Evolutionary conservation across 768 basidiomycete genomes (phyloP).

Genomic region (Rhizopogon vesiculosus): DNA sequence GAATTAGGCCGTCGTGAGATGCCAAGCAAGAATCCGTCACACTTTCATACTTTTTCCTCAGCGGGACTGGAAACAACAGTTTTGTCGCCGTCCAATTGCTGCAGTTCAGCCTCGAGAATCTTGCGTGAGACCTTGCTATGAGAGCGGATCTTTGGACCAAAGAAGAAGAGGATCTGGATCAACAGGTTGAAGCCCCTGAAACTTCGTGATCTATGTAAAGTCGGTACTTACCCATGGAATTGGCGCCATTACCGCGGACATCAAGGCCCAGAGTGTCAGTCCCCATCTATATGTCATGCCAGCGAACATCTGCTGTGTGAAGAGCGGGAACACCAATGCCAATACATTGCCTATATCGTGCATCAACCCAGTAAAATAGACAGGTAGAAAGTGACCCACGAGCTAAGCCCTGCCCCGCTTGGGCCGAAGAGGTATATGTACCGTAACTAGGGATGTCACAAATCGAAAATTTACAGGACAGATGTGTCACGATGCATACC

Average conservation of each 20-base stretch:
- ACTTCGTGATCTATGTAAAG: neutral
- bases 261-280: slow-evolving; percentile 33
- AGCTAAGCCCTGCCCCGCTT: slow-evolving; percentile 47
- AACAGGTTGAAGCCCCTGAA: neutral
- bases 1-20: too few relatives aligned
- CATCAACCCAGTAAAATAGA: neutral
- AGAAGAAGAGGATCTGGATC: slow-evolving; percentile 22
- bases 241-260: slow-evolving; percentile 38
- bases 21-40: too few relatives aligned
- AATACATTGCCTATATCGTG: slow-evolving; percentile 28
- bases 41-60: too few relatives aligned
- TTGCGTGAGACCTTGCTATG: slow-evolving; percentile 18
- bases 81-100: too few relatives aligned
- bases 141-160: slow-evolving; percentile 28
- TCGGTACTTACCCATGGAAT: slow-evolving; percentile 36
- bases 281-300: slow-evolving; percentile 46
- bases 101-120: slow-evolving; percentile 13
- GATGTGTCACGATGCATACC: slow-evolving; percentile 24
- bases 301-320: slow-evolving; percentile 41
- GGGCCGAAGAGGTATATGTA: slow-evolving; percentile 47
- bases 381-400: slow-evolving; percentile 24
- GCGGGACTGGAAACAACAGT: too few relatives aligned
- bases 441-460: slow-evolving; percentile 26
- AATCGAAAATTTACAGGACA: neutral
- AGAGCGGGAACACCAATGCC: slow-evolving; percentile 44